A percentile compares a stretch with the other conserved stretches of the same genome.
These are phyloP conservation scores for Mariannaea elegans DNA, from an alignment of 2,329 filamentous ascomycete genomes.

Conservation along the genomic window DNA sequence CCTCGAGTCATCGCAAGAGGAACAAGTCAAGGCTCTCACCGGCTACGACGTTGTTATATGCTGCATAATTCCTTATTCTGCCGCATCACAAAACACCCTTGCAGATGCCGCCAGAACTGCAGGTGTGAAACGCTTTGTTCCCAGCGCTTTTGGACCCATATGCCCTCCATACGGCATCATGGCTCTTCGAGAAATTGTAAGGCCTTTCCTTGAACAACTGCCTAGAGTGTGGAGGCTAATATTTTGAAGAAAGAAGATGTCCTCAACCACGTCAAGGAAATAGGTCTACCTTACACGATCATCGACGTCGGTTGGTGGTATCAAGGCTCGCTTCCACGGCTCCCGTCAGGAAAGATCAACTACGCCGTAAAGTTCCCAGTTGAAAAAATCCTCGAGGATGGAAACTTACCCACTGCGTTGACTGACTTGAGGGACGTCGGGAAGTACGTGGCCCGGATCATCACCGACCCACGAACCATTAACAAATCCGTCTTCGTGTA, in stretches of 20 bases:
- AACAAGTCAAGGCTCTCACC: neutral
- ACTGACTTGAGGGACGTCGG: conserved; percentile 63
- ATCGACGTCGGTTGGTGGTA: conserved; percentile 70
- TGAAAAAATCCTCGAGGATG: conserved; percentile 54
- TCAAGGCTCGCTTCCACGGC: conserved; percentile 49
- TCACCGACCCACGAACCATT: conserved; percentile 60
- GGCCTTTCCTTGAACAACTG: neutral
- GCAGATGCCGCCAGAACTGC: conserved; percentile 13
- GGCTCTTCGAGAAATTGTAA: conserved; percentile 5
- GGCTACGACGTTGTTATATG: conserved; percentile 11
- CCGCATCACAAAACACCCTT: neutral
- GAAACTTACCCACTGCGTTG: conserved; percentile 52
- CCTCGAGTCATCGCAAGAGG: neutral
- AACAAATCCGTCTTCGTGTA: conserved; percentile 62
- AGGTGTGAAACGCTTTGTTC: conserved; percentile 16
- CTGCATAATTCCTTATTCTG: neutral
- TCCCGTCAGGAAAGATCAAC: conserved; percentile 38
- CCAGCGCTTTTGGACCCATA: neutral
- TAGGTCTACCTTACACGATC: conserved; percentile 61
- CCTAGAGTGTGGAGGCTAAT: neutral
- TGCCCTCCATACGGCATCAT: neutral
- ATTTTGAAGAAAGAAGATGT: conserved; percentile 56
- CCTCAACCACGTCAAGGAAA: conserved; percentile 56
- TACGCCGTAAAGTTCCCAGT: conserved; percentile 42
- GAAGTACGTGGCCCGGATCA: conserved; percentile 58